Evolutionary conservation across 176 grass and related monocot genomes (phyloP).

Genomic region (Cenchrus americanus): DNA sequence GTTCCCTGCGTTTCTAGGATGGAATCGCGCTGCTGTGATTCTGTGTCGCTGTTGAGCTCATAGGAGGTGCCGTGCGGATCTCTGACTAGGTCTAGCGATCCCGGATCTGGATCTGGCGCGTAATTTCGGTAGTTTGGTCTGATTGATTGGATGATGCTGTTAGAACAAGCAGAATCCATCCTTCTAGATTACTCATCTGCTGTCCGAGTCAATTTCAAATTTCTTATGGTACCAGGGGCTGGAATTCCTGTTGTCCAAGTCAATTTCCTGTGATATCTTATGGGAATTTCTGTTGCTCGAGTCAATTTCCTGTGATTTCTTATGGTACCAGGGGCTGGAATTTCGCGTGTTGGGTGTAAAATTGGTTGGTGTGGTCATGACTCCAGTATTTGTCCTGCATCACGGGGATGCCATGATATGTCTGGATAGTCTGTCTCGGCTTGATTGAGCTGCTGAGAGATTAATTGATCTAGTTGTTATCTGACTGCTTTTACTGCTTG

Average conservation of each 20-base stretch:
- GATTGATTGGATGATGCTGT: not conserved
- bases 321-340: not conserved
- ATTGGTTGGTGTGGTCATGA: not conserved
- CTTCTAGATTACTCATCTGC: not conserved
- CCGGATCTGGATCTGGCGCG: slow-evolving; percentile 46
- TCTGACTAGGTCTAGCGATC: not conserved
- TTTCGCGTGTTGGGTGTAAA: not conserved
- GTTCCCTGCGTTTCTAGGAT: not conserved
- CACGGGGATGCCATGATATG: too few species aligned
- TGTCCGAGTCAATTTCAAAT: not conserved
- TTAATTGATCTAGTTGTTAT: slow-evolving; percentile 19
- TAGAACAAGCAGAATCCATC: not conserved
- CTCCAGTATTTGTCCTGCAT: not conserved
- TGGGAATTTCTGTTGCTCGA: too few species aligned
- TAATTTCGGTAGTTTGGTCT: not conserved
- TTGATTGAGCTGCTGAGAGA: not conserved
- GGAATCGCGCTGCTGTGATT: not conserved
- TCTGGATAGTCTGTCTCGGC: not conserved
- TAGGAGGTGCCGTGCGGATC: not conserved
- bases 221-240: too few species aligned
- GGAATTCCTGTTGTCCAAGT: too few species aligned
- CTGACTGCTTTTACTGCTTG: not conserved
- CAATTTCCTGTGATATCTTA: too few species aligned
- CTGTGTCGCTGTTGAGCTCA: not conserved
- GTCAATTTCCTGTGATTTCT: not conserved